Evolutionary conservation across 805 yeast genomes (phyloP), one percentile per base, ranked within the genome.

Genomic region (Lachancea kluyveri): DNA sequence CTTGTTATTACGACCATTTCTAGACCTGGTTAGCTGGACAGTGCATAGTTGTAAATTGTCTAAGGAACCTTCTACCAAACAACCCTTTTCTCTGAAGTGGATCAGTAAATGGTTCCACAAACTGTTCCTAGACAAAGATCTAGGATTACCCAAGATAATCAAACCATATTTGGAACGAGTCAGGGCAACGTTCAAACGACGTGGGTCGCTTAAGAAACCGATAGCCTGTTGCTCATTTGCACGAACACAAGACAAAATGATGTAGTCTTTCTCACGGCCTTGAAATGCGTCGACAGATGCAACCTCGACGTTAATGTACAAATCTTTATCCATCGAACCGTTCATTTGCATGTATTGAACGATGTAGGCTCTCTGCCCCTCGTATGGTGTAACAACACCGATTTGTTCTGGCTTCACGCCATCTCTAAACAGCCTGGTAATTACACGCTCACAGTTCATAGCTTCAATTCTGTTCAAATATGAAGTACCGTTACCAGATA

Each of bases 211-310:
- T 53, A 86, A 67, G 59, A 87, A 86, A 5, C 96, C 96, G 45
- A 87, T 81, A 8, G 73, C 71, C 39, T 77, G 79, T 33, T 67
- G 68, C 17, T 74, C 78, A 52, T 86, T 86, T 16, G 94, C 81
- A 52, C 98, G 74, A 6, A 92, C 99, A 73, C 97, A 90, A 0
- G 97, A 87, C 68, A 92, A 74, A 35, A 92, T 76, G 41, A 92
- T 85, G 31, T 94, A 76, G 43, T 92, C 96, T 57, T 90, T 92
- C 54, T 92, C 99, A 58, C 92, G 96, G 45, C 95, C 96, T 63
- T 87, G 99, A 57, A 88, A 92, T 0, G 97, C 98, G 68, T 92
- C 99, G 35, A 92, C 90, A n/a, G 94, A 82, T 5, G 92, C 86
- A 17, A 88, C 87, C 59, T 88, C 96, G 28, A 88, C 81, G 31